Evolutionary conservation across 305 asterid species (phyloP).

Genomic region (Stenogyne calaminthoides): DNA sequence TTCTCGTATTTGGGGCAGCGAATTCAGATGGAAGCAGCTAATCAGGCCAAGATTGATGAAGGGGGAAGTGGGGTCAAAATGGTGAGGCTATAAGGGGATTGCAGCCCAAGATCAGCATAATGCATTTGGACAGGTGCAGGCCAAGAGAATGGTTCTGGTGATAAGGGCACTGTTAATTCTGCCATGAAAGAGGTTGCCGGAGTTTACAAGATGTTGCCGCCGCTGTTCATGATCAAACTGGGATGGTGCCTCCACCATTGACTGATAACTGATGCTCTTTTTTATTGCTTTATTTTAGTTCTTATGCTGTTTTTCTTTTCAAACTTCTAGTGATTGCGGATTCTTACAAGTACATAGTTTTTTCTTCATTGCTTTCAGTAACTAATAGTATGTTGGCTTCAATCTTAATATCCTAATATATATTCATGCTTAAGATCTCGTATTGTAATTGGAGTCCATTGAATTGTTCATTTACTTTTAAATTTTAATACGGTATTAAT

Average conservation of each 20-base stretch:
- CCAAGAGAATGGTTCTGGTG: background rate
- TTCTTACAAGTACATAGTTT: too few species aligned
- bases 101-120: conserved; percentile 54
- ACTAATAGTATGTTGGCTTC: too few species aligned
- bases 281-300: too few species aligned
- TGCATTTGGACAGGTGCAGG: conserved; percentile 44
- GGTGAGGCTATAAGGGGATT: conserved; percentile 45
- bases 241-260: conserved; percentile 55
- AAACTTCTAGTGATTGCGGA: too few species aligned
- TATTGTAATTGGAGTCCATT: too few species aligned
- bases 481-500: too few species aligned
- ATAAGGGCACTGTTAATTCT: too few species aligned
- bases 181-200: conserved; percentile 50
- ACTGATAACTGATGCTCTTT: background rate
- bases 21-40: conserved; percentile 67
- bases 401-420: too few species aligned
- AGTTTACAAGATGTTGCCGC: conserved; percentile 50
- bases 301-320: too few species aligned
- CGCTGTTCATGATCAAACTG: conserved; percentile 54
- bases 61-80: background rate
- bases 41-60: conserved; percentile 69
- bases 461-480: too few species aligned
- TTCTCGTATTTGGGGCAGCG: conserved; percentile 65
- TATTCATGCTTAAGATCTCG: too few species aligned
- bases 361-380: too few species aligned